phyloP scores from a whole-genome alignment of 495 filamentous ascomycete genomes.

The Tetracladium setigerum region DNA sequence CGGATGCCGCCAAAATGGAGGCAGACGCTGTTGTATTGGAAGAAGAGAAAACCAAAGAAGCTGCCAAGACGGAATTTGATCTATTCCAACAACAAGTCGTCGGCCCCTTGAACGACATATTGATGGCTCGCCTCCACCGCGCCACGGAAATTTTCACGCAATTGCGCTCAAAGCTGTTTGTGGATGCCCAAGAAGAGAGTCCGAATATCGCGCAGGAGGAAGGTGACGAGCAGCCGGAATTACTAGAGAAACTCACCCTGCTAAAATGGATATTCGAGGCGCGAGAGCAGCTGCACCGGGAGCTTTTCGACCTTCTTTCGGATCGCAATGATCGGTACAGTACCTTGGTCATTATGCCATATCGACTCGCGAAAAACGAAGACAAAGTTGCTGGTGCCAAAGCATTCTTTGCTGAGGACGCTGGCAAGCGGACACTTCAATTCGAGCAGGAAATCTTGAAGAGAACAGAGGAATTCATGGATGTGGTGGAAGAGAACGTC shows the following conservation, averaged over 20 bases:
- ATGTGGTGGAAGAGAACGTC: slow-evolving; percentile 78
- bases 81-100: slow-evolving; percentile 67
- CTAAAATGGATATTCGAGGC: slow-evolving; percentile 97
- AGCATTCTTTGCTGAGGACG: slow-evolving; percentile 76
- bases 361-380: slow-evolving; percentile 58
- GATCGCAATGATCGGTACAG: slow-evolving; percentile 83
- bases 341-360: slow-evolving; percentile 71
- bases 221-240: slow-evolving; percentile 89
- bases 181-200: slow-evolving; percentile 60
- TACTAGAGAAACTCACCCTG: slow-evolving; percentile 87
- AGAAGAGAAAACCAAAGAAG: slow-evolving; percentile 52
- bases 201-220: slow-evolving; percentile 86
- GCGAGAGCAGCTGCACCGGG: slow-evolving; percentile 75
- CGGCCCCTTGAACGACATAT: slow-evolving; percentile 66
- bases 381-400: slow-evolving; percentile 70
- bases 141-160: slow-evolving; percentile 63
- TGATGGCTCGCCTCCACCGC: slow-evolving; percentile 54
- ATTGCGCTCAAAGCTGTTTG: slow-evolving; percentile 61
- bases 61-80: slow-evolving; percentile 67
- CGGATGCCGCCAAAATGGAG: slow-evolving; percentile 64
- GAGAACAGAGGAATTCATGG: slow-evolving; percentile 70
- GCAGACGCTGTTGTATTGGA: slow-evolving; percentile 60
- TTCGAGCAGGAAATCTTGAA: slow-evolving; percentile 59
- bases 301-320: slow-evolving; percentile 73
- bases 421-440: slow-evolving; percentile 53